Percentiles rank a stretch among this genome's conserved stretches.
phyloP scores from a whole-genome alignment of 768 basidiomycete genomes.

The Lentinula detonsa region DNA sequence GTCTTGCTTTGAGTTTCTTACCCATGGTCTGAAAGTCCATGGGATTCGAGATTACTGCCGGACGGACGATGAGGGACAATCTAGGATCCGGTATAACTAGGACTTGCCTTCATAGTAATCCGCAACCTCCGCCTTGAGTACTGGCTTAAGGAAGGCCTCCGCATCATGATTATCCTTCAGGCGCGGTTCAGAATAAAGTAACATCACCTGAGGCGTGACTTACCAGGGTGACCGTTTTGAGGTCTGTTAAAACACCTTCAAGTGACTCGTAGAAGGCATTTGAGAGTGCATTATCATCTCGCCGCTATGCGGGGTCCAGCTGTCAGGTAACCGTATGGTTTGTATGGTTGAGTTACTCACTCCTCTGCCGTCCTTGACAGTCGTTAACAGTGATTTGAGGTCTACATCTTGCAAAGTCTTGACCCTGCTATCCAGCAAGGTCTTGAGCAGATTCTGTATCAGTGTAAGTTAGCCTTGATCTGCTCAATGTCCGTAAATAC shows the following conservation, averaged over 20 bases:
- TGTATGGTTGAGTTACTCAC: constrained; percentile 42
- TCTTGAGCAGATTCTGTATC: constrained; percentile 80
- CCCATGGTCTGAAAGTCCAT: constrained; percentile 96
- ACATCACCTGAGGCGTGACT: constrained; percentile 17
- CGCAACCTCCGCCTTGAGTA: constrained; percentile 82
- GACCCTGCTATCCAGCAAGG: constrained; percentile 73
- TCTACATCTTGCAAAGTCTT: constrained; percentile 59
- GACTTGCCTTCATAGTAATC: constrained; percentile 87
- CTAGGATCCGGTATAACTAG: not conserved
- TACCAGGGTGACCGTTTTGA: constrained; percentile 72
- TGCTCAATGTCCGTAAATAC: constrained; percentile 17
- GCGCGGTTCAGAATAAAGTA: not conserved
- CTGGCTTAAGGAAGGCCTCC: constrained; percentile 90
- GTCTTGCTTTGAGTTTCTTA: constrained; percentile 87
- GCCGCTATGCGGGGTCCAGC: constrained; percentile 9
- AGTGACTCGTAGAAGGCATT: constrained; percentile 94
- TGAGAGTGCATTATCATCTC: constrained; percentile 61
- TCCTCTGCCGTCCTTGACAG: constrained; percentile 76
- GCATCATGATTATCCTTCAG: constrained; percentile 80
- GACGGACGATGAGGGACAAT: constrained; percentile 5
- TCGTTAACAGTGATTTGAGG: constrained; percentile 74
- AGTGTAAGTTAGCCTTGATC: constrained; percentile 4
- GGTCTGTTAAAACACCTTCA: constrained; percentile 81
- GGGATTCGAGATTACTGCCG: constrained; percentile 81
- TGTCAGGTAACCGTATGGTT: constrained; percentile 11